Evolutionary conservation across 2,329 filamentous ascomycete genomes (phyloP), one percentile per base, ranked within the genome.

Genomic region (Penicillium sp.): DNA sequence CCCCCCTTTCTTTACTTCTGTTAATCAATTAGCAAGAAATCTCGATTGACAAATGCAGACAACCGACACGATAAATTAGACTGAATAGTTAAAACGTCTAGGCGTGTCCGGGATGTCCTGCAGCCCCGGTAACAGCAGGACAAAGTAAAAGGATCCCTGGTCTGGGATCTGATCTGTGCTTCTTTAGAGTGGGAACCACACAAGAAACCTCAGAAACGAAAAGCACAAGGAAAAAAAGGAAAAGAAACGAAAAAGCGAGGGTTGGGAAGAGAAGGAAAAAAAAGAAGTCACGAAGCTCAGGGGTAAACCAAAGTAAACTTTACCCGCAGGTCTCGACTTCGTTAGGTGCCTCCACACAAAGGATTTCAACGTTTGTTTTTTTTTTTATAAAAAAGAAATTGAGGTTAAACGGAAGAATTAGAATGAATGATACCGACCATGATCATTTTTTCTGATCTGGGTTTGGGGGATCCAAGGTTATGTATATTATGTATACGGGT

Each of bases 41-140:
- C 52, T 60, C 44, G 36, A 62, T n/a, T n/a, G n/a, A n/a, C n/a
- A 50, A 43, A 53, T 43, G 57, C 55, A 57, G 53, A 52, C 39
- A 48, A 65, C 58, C 50, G 48, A 64, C 60, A 57, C 36, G 36
- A 25, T 55, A 59, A 59, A 55, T 57, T 53, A 36, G 44, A 57
- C 33, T 15, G 41, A 52, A 49, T 46, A 48, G 16, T 57, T 44
- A 57, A 50, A 55, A 6, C 31, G 50, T 23, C 44, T 39, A 45
- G 48, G 53, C 44, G 44, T 33, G 53, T 57, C 59, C 59, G 60
- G 63, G 63, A 60, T 66, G 64, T 61, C 62, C 65, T 67, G 65
- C 65, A 66, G 63, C 62, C 59, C 59, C 48, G 62, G 50, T 25
- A 33, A 51, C 38, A 59, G 47, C 50, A 66, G 62, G 62, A 58